phyloP scores from a whole-genome alignment of 306 rosid genomes.

The Rosa chinensis region DNA sequence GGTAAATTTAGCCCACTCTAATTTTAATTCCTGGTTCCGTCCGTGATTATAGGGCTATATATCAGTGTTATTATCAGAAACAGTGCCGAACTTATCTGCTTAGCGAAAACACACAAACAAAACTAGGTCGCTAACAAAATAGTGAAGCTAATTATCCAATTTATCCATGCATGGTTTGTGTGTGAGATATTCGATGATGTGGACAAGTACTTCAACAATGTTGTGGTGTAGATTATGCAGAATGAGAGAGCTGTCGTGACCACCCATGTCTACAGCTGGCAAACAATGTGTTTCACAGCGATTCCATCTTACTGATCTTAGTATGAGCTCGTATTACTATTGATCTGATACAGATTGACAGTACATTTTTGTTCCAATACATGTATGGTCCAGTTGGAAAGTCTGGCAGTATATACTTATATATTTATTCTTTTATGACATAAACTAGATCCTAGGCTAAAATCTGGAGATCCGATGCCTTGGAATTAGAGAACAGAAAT shows the following conservation, averaged over 20 bases:
- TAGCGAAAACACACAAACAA: not conserved
- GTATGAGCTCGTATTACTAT: not conserved
- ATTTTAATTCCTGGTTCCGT: too few relatives aligned
- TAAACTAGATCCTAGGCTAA: not conserved
- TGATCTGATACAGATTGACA: not conserved
- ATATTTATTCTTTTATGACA: too few relatives aligned
- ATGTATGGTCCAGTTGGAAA: not conserved
- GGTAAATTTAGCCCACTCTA: too few relatives aligned
- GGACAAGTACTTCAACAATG: not conserved
- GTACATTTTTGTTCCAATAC: not conserved
- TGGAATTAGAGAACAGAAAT: not conserved
- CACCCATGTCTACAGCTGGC: slow-evolving; percentile 16
- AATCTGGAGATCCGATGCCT: not conserved
- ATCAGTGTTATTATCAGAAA: slow-evolving; percentile 8
- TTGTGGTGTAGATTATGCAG: slow-evolving; percentile 10
- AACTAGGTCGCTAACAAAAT: slow-evolving; percentile 9
- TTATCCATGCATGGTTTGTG: not conserved
- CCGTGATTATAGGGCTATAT: not conserved
- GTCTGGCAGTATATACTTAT: not conserved
- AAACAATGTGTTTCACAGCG: not conserved
- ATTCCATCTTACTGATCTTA: not conserved
- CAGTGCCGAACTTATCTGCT: not conserved
- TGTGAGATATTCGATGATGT: slow-evolving; percentile 7
- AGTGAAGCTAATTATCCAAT: not conserved
- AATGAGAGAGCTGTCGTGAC: not conserved